These are phyloP conservation scores for Juglanconis sp. DNA, from an alignment of 2,329 filamentous ascomycete species.

Conservation along the genomic window DNA sequence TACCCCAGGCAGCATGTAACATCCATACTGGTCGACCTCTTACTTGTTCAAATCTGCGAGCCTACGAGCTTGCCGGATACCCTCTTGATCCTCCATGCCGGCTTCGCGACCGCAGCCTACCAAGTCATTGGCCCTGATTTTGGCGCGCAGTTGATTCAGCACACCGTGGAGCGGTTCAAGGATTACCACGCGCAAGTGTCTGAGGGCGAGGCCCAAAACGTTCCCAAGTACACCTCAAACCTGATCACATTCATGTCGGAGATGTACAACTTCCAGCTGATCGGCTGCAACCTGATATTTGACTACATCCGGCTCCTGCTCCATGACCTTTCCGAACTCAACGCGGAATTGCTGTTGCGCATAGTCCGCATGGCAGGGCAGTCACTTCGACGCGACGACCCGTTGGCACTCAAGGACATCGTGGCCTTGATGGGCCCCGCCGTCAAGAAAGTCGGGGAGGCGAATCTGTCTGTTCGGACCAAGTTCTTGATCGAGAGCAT, in stretches of 20 bases:
- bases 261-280: conserved; percentile 87
- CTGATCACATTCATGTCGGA: conserved; percentile 79
- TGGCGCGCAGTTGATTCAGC: conserved; percentile 80
- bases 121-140: conserved; percentile 86
- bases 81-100: conserved; percentile 85
- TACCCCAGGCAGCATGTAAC: conserved; percentile 88
- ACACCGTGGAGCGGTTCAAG: conserved; percentile 72
- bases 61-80: conserved; percentile 78
- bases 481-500: conserved; percentile 98
- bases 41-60: conserved; percentile 78
- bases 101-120: conserved; percentile 84
- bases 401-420: conserved; percentile 83
- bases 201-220: conserved; percentile 27
- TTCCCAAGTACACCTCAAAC: conserved; percentile 66
- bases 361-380: conserved; percentile 79
- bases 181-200: conserved; percentile 51
- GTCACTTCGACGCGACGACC: conserved; percentile 83
- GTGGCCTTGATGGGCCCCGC: conserved; percentile 73
- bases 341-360: conserved; percentile 83
- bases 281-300: conserved; percentile 80
- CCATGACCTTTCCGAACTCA: conserved; percentile 71
- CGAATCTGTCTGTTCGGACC: conserved; percentile 77
- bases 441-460: conserved; percentile 63
- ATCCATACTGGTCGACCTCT: conserved; percentile 70
- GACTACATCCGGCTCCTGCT: conserved; percentile 85